These are phyloP conservation scores for Gossypium thurberi DNA, from an alignment of 345 rosid genomes.

Conservation along the genomic window DNA sequence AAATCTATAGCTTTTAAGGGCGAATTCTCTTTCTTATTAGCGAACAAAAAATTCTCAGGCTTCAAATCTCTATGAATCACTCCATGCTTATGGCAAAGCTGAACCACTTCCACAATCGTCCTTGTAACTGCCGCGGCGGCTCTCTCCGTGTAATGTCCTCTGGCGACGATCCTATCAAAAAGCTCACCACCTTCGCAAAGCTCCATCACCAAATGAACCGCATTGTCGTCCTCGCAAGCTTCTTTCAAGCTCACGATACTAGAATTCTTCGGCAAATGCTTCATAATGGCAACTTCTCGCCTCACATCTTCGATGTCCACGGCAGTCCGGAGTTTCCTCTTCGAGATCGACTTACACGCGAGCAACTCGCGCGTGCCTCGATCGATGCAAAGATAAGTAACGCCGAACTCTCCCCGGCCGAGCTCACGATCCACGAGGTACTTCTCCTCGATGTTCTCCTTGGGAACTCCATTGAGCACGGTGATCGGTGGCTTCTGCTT, in stretches of 20 bases:
- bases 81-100: conserved; percentile 90
- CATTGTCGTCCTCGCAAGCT: conserved; percentile 94
- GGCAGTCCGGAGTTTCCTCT: conserved; percentile 88
- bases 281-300: conserved; percentile 97
- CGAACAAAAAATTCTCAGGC: conserved; percentile 96
- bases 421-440: conserved; percentile 92
- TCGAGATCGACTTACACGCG: conserved; percentile 93
- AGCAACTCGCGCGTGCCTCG: conserved; percentile 67
- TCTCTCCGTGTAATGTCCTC: conserved; percentile 97
- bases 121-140: conserved; percentile 89
- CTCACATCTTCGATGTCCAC: conserved; percentile 92
- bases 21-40: conserved; percentile 98
- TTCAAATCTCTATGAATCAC: conserved; percentile 98
- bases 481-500: conserved; percentile 66
- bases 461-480: conserved; percentile 66
- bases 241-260: conserved; percentile 89
- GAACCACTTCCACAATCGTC: conserved; percentile 94
- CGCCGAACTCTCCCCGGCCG: conserved; percentile 98
- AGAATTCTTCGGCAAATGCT: conserved; percentile 78
- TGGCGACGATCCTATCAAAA: conserved; percentile 96
- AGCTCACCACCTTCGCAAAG: conserved; percentile 99
- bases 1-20: conserved; percentile 98
- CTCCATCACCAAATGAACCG: conserved; percentile 99
- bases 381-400: conserved; percentile 91
- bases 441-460: conserved; percentile 84